Evolutionary conservation across 768 basidiomycete genomes (phyloP).

Genomic region (Tulasnella calospora): DNA sequence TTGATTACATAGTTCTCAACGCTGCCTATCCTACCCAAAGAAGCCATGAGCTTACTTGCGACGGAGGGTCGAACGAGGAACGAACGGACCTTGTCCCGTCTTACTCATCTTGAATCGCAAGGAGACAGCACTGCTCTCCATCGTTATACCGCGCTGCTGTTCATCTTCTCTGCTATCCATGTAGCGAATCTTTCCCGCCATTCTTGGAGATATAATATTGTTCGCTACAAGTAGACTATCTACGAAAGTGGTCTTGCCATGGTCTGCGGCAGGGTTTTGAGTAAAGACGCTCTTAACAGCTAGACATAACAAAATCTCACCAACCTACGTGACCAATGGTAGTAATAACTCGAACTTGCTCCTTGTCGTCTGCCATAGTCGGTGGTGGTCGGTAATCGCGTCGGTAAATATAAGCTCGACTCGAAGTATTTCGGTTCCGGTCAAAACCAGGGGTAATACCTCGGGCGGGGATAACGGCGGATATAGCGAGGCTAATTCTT

Average conservation of each 20-base stretch:
- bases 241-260: slow-evolving; percentile 95
- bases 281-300: background rate
- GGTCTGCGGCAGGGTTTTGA: slow-evolving; percentile 46
- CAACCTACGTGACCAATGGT: slow-evolving; percentile 72
- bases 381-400: background rate
- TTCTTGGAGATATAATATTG: slow-evolving; percentile 88
- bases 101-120: slow-evolving; percentile 72
- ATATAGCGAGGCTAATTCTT: slow-evolving; percentile 12
- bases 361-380: slow-evolving; percentile 16
- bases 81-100: slow-evolving; percentile 49
- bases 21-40: slow-evolving; percentile 37
- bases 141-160: slow-evolving; percentile 95
- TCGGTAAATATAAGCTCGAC: slow-evolving; percentile 1
- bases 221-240: slow-evolving; percentile 94
- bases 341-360: slow-evolving; percentile 46
- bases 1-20: slow-evolving; percentile 79
- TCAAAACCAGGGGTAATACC: background rate
- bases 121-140: slow-evolving; percentile 96
- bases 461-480: background rate
- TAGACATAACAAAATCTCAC: background rate
- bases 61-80: background rate
- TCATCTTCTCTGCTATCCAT: slow-evolving; percentile 95
- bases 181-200: slow-evolving; percentile 96
- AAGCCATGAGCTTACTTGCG: background rate
- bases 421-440: background rate